Evolutionary conservation across 225 moss, liverwort and hornwort genomes (phyloP), one percentile per base, ranked within the genome.

Genomic region (Pleurozium schreberi): DNA sequence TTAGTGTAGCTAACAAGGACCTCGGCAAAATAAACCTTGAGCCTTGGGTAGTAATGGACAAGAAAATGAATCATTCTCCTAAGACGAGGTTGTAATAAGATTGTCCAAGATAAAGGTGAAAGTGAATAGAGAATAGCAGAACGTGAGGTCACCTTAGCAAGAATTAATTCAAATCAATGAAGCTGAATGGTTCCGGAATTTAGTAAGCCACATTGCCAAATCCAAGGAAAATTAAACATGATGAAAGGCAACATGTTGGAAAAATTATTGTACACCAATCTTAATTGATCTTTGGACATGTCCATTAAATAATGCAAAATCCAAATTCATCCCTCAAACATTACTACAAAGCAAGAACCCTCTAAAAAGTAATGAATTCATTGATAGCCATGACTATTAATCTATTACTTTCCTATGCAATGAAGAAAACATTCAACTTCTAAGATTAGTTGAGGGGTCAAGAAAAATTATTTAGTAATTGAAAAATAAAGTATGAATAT

Each of bases 301-400:
- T 7, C 19, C 3, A 19, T 4, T 7, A 75, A 31, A 18, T 30
- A 73, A 3, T 0, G 0, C 1, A 2, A 3, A 47, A 74, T 31
- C 10, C 30, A 74, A 75, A 34, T 21, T 31, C 14, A 36, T 14
- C 52, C 36, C 1, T 34, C 5, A 9, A 13, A 76, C 8, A 13
- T 8, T 22, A 34, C 0, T 6, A 8, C 3, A 25, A 15, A 38
- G 0, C 12, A 38, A 52, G 2, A 14, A 36, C 8, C 14, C 6
- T 36, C 2, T 53, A 1, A 38, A 23, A 36, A 6, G 5, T 36
- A 9, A 34, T 5, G 8, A 49, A 5, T 21, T 50, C 20, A 21
- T 21, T 75, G 12, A 33, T 8, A 75, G 21, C 2, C 13, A 47
- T 47, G 11, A 18, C 28, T 73, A 73, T 17, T 0, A 45, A 0